These are phyloP conservation scores for Glycyrrhiza uralensis DNA, from an alignment of 306 rosid genomes.

Conservation along the genomic window DNA sequence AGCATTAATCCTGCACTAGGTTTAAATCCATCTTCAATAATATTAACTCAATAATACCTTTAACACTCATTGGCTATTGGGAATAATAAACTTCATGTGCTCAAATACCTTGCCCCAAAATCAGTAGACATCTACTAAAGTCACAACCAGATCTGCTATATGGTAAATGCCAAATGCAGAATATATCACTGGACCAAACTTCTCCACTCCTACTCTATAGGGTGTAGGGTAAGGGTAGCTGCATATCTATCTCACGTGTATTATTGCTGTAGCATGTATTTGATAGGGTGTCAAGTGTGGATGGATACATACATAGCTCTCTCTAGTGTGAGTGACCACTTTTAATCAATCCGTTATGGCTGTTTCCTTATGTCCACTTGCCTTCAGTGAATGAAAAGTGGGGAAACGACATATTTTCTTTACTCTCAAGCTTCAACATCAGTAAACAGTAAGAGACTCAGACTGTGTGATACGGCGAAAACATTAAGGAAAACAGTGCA, in stretches of 20 bases:
- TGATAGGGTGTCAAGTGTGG: not conserved
- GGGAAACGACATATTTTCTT: not conserved
- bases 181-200: not conserved
- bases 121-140: not conserved
- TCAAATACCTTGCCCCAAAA: not conserved
- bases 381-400: not conserved
- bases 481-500: not conserved
- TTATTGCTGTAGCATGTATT: not conserved
- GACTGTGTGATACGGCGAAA: not conserved
- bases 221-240: not conserved
- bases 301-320: not conserved
- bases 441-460: conserved; percentile 15
- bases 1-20: too few relatives aligned
- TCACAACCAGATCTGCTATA: not conserved
- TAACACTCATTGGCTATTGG: too few relatives aligned
- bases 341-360: conserved; percentile 22
- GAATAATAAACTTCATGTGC: too few relatives aligned
- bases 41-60: too few relatives aligned
- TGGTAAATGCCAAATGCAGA: not conserved
- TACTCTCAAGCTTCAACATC: conserved; percentile 13
- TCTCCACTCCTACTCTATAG: not conserved
- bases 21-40: too few relatives aligned
- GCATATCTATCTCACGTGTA: not conserved
- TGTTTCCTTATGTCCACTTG: conserved; percentile 24
- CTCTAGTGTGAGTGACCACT: not conserved